phyloP scores from a whole-genome alignment of 1,284 basidiomycete species.

The Heterobasidion occidentale region DNA sequence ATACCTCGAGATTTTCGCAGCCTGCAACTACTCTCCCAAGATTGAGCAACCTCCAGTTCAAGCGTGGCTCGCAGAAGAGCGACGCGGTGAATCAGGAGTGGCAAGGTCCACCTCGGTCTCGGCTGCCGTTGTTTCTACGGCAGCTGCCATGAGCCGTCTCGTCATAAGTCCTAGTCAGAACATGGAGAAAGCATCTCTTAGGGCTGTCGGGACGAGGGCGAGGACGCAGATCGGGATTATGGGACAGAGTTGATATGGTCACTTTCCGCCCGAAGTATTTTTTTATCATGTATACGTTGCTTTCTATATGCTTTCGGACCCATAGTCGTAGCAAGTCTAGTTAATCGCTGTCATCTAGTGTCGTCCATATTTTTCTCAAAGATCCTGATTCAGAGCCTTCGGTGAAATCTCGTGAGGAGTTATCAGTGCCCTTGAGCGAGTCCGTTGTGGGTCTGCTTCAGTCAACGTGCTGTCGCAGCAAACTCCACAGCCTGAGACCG shows the following conservation, averaged over 20 bases:
- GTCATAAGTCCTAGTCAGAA: neutral
- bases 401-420: too few species aligned
- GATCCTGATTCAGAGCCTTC: neutral
- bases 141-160: neutral
- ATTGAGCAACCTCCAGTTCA: constrained; percentile 29
- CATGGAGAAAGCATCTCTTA: neutral
- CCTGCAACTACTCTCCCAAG: constrained; percentile 34
- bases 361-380: neutral
- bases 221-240: neutral
- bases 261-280: too few species aligned
- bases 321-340: neutral
- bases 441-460: too few species aligned
- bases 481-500: too few species aligned
- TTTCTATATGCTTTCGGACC: too few species aligned
- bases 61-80: constrained; percentile 24
- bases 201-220: neutral
- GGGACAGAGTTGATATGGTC: neutral
- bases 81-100: neutral
- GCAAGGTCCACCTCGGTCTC: neutral
- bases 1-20: constrained; percentile 38
- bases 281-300: too few species aligned
- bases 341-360: neutral
- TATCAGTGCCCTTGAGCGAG: too few species aligned
- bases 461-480: too few species aligned
- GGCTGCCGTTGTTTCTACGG: neutral